Base-by-base conservation (phyloP, 768 basidiomycete genomes). In the Rhodotorula graminis region DNA sequence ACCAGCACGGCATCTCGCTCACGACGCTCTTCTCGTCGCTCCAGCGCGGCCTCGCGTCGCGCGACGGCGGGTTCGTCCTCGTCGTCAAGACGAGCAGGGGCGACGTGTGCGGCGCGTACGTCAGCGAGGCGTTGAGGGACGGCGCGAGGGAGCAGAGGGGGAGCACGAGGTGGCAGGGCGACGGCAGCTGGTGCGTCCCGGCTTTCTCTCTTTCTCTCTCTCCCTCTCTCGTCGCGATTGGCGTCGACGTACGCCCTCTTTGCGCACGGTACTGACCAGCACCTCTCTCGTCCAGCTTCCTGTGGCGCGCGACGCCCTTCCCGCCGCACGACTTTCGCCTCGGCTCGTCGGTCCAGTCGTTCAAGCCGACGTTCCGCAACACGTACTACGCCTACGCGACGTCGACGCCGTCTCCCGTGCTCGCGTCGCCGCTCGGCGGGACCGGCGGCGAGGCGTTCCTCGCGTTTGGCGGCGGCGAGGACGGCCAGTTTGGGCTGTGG, bases 1-100 rank as follows among this genome's bases (percentile, higher is more conserved):
- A 98, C 78, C 93, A 96, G 78, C 90, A 98, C 76, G 95, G 95
- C 0, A 93, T 94, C 58, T 94, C 92, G 21, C 84, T 97, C 23
- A 88, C 89, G 58, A 96, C 95, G 1, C 85, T 97, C 11, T 97
- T 96, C 80, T 78, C 77, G 23, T 76, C 78, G 16, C 77, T 82
- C 55, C 77, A 79, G 21, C 71, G 64, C 52, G 78, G 77, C 27
- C 64, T 74, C 25, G 62, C 1, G 49, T 71, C 44, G 76, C 81
- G 79, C 46, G 82, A 82, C 49, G 84, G 85, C 4, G 86, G 86
- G 10, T 80, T 78, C 57, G 75, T 97, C 18, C 75, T 97, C 2
- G 85, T 87, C 12, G 81, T 93, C 2, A 84, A 84, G 56, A 93
- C 93, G 76, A 82, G 86, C 0, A 80, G 84, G 14, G 88, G 88